A percentile compares a stretch with the other conserved stretches of the same genome.
These are phyloP conservation scores for Dryas octopetala DNA, from an alignment of 306 rosid species.

Conservation along the genomic window DNA sequence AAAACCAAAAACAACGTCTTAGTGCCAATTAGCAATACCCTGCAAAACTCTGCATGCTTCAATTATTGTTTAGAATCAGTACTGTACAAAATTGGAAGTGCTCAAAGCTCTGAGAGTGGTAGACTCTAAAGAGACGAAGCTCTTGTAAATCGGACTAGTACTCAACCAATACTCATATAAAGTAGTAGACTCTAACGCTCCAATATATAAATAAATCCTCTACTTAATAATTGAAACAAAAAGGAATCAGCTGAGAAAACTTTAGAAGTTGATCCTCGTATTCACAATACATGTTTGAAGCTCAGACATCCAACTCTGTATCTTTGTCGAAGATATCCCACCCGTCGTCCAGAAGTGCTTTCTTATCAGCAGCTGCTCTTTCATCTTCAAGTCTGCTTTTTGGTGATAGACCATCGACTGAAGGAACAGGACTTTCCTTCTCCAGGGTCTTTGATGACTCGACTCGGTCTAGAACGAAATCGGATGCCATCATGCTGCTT, in stretches of 20 bases:
- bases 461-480: slow-evolving; percentile 30
- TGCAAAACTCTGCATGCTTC: too few relatives aligned
- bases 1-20: too few relatives aligned
- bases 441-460: slow-evolving; percentile 30
- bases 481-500: slow-evolving; percentile 6
- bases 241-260: neutral
- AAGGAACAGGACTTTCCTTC: slow-evolving; percentile 27
- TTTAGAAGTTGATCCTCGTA: slow-evolving; percentile 18
- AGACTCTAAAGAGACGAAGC: too few relatives aligned
- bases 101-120: too few relatives aligned
- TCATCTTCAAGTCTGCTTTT: slow-evolving; percentile 28
- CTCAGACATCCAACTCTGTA: slow-evolving; percentile 21
- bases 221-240: neutral
- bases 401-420: slow-evolving; percentile 29
- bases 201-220: neutral
- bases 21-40: too few relatives aligned
- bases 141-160: too few relatives aligned
- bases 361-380: slow-evolving; percentile 28
- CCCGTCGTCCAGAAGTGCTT: slow-evolving; percentile 61
- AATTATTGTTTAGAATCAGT: too few relatives aligned
- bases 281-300: slow-evolving; percentile 10
- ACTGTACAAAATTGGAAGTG: too few relatives aligned
- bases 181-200: neutral
- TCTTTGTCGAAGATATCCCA: slow-evolving; percentile 65
- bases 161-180: too few relatives aligned